Percentiles rank a stretch among this genome's conserved stretches.
Conservation (phyloP, 345 rosid genomes). For the Anacardium occidentale region DNA sequence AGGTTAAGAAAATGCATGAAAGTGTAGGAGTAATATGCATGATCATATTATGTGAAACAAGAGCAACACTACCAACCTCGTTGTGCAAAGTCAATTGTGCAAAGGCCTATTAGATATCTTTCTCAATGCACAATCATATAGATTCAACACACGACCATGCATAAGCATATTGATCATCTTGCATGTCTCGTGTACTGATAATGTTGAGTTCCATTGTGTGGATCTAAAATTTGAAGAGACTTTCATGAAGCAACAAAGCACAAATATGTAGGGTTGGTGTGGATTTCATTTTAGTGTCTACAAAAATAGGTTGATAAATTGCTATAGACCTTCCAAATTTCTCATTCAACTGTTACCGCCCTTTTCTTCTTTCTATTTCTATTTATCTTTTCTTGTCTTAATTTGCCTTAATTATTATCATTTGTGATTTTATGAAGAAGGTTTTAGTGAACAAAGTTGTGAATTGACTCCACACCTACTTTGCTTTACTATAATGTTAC, state of each 20-base stretch:
- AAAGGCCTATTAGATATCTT: too few species aligned
- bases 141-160: too few species aligned
- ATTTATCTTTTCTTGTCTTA: neutral
- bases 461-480: neutral
- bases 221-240: neutral
- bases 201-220: too few species aligned
- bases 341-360: neutral
- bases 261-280: too few species aligned
- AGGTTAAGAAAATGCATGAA: too few species aligned
- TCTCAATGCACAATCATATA: too few species aligned
- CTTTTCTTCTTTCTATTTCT: neutral
- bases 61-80: too few species aligned
- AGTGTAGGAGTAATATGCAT: too few species aligned
- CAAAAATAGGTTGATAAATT: neutral
- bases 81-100: too few species aligned
- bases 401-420: neutral
- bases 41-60: too few species aligned
- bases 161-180: too few species aligned
- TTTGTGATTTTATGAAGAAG: constrained; percentile 13
- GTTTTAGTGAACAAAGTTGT: constrained; percentile 16
- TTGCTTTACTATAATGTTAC: constrained; percentile 17
- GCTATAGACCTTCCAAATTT: neutral
- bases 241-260: neutral
- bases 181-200: too few species aligned
- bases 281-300: neutral